Base-by-base conservation (phyloP, 2,329 filamentous ascomycete genomes). In the Fusarium sarcochroum region DNA sequence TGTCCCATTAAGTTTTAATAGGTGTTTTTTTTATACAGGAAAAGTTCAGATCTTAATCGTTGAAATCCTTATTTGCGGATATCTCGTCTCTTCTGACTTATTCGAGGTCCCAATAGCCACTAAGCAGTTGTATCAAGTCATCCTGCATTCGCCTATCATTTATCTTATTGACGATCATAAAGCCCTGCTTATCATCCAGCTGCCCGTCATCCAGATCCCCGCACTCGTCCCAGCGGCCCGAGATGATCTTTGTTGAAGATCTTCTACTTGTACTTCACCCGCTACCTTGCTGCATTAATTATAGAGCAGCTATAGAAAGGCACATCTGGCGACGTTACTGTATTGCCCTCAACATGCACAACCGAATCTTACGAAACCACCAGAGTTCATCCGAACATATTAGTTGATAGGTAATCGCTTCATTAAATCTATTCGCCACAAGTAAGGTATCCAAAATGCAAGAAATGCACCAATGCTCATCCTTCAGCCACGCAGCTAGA, bases 161-260 rank as follows among this genome's bases (percentile, higher is more conserved):
- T 35, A 37, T 35, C 18, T 20, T 15, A 30, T 38, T 35, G 30
- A 27, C 23, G 41, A 44, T 44, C 41, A n/a, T 15, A 25, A 44
- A n/a, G 15, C 41, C 42, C 23, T 42, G 27, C 30, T 35, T 30
- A 41, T 44, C 60, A 50, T 32, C 13, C 45, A n/a, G 25, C 38
- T 56, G 49, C 46, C 49, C 25, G 46, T 50, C 49, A 45, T 57
- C 32, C 58, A 46, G n/a, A 51, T 45, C 63, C 51, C 64, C 58
- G 47, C 58, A 59, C 41, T 57, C 35, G 49, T 47, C 57, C 51
- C 51, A 42, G 50, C 57, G 58, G 58, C 42, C 58, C 44, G 49
- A 23, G 63, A 40, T 27, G 63, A 67, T 68, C 64, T 63, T 53
- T 52, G 32, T 41, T 63, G 27, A 47, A 55, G 64, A 68, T 65